phyloP scores from a whole-genome alignment of 352 stramenopile species.

The Pythium coloratum region DNA sequence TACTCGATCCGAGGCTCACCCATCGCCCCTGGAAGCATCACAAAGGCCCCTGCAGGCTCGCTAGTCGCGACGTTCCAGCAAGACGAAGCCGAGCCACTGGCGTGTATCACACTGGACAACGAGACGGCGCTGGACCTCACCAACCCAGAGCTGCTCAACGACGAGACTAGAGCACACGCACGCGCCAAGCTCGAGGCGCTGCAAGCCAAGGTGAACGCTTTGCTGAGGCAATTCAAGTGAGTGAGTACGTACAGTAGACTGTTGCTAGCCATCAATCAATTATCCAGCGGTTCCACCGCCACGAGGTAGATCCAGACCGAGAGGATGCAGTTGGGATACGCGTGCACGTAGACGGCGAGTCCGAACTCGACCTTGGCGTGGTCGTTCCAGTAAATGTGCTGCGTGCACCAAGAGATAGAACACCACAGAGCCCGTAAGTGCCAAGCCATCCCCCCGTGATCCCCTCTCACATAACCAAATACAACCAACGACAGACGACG shows the following conservation, averaged over 20 bases:
- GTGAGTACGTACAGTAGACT: neutral
- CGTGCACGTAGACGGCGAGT: conserved; percentile 83
- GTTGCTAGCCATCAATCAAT: conserved; percentile 1
- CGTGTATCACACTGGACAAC: conserved; percentile 62
- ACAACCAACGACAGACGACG: conserved; percentile 15
- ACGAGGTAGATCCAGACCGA: conserved; percentile 93
- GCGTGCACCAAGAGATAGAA: neutral
- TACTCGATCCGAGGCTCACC: conserved; percentile 75
- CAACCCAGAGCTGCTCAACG: conserved; percentile 58
- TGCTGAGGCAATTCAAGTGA: conserved; percentile 64
- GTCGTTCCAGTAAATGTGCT: conserved; percentile 90
- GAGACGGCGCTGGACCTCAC: conserved; percentile 64
- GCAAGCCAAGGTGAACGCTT: conserved; percentile 64
- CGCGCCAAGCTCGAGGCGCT: conserved; percentile 66
- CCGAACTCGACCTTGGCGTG: conserved; percentile 89
- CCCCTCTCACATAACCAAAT: neutral
- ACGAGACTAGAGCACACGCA: conserved; percentile 52
- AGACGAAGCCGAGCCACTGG: conserved; percentile 37
- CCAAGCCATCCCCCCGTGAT: neutral
- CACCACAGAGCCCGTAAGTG: conserved; percentile 8
- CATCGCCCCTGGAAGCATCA: conserved; percentile 55
- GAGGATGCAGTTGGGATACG: conserved; percentile 86
- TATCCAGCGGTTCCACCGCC: conserved; percentile 44
- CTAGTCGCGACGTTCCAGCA: conserved; percentile 66
- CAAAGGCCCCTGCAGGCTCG: conserved; percentile 51